Conservation (phyloP, 306 rosid genomes). For the Rubus idaeus region DNA sequence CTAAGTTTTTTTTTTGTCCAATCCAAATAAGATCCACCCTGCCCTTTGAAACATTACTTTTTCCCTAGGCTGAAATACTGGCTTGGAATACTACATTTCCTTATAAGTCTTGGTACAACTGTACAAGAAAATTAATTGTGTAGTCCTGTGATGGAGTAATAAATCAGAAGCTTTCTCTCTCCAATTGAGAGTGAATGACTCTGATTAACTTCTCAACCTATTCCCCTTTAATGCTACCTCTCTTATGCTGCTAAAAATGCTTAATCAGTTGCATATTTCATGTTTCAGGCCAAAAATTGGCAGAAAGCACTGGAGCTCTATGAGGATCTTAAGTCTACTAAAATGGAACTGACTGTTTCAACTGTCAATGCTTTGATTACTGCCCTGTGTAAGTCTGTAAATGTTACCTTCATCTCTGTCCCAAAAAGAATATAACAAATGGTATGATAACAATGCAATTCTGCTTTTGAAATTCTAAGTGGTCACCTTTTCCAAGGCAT, state of each 20-base stretch:
- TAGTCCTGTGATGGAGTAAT: conserved; percentile 7
- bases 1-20: not conserved
- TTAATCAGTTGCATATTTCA: conserved; percentile 30
- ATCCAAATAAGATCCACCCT: not conserved
- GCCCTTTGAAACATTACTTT: not conserved
- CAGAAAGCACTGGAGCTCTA: conserved; percentile 79
- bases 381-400: conserved; percentile 73
- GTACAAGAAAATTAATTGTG: not conserved
- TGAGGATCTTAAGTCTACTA: conserved; percentile 66
- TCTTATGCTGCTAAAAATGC: conserved; percentile 23
- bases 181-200: not conserved
- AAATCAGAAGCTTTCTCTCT: not conserved
- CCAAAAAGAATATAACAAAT: not conserved
- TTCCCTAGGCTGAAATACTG: not conserved
- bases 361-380: conserved; percentile 91
- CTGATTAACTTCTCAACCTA: conserved; percentile 4
- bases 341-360: conserved; percentile 63
- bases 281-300: conserved; percentile 85
- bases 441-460: not conserved
- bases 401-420: conserved; percentile 1
- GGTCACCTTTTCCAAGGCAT: not conserved
- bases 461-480: not conserved
- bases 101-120: conserved; percentile 6
- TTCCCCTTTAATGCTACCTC: not conserved
- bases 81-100: not conserved